Evolutionary conservation across 306 rosid genomes (phyloP).

Genomic region (Dalbergia cultrata): DNA sequence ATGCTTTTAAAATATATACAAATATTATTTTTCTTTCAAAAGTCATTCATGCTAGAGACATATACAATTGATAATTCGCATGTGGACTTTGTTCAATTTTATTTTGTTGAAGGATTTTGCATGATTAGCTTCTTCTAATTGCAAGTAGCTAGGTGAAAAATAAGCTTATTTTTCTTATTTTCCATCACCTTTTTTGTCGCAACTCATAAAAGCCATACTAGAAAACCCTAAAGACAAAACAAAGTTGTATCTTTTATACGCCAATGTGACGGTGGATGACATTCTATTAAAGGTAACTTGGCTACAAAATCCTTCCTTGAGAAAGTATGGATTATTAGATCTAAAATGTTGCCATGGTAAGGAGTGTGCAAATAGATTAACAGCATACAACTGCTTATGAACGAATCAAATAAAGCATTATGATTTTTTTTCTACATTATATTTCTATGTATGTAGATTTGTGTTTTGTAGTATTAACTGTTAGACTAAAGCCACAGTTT

Average conservation of each 20-base stretch:
- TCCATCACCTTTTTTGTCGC: slow-evolving; percentile 20
- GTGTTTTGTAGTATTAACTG: too few species aligned
- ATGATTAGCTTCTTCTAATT: background rate
- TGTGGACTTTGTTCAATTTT: background rate
- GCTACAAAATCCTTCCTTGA: background rate
- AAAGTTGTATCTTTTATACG: slow-evolving; percentile 66
- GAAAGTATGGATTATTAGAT: too few species aligned
- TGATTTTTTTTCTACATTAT: too few species aligned
- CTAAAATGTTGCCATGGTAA: too few species aligned
- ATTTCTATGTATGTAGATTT: too few species aligned
- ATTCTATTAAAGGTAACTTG: slow-evolving; percentile 60
- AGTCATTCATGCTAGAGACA: background rate
- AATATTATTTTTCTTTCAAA: too few species aligned
- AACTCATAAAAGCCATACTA: slow-evolving; percentile 74
- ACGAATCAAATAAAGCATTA: too few species aligned
- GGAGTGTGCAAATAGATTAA: too few species aligned
- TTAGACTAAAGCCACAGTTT: too few species aligned
- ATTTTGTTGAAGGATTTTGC: background rate
- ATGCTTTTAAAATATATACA: too few species aligned
- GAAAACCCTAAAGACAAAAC: slow-evolving; percentile 78
- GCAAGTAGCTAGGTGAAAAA: background rate
- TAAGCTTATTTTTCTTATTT: background rate
- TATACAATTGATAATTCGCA: background rate
- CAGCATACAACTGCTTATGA: too few species aligned
- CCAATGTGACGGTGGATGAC: slow-evolving; percentile 75